Percentiles rank a stretch among this genome's conserved stretches.
Conservation (phyloP, 2,329 filamentous ascomycete species). For the Akanthomyces muscarius region DNA sequence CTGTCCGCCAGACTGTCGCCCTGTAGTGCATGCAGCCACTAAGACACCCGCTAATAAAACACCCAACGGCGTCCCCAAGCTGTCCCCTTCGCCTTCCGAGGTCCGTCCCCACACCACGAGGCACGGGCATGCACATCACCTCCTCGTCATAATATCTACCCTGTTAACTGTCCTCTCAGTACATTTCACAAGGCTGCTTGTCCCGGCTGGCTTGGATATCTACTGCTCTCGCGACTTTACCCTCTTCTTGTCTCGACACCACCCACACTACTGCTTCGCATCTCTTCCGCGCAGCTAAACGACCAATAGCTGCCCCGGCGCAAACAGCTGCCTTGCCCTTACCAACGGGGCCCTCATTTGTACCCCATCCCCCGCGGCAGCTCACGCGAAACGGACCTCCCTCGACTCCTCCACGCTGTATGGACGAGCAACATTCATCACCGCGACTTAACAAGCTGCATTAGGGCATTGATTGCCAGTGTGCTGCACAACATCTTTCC, state of each 20-base stretch:
- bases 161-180: not conserved
- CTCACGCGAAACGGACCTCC: not conserved
- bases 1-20: too few species aligned
- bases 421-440: not conserved
- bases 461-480: not conserved
- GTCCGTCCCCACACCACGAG: conserved; percentile 2
- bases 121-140: not conserved
- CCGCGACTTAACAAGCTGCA: not conserved
- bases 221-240: not conserved
- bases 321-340: not conserved
- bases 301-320: not conserved
- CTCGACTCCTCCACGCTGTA: not conserved
- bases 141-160: conserved; percentile 5
- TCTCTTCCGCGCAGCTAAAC: not conserved
- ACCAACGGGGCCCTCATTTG: not conserved
- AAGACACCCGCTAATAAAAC: not conserved
- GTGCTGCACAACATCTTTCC: not conserved
- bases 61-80: not conserved
- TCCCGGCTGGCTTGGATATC: not conserved
- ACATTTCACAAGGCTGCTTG: not conserved
- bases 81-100: not conserved
- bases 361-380: not conserved
- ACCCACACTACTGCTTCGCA: not conserved
- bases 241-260: not conserved
- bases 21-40: not conserved